These are phyloP conservation scores for Yarrowia yakushimensis DNA, from an alignment of 805 yeast genomes.

Conservation along the genomic window DNA sequence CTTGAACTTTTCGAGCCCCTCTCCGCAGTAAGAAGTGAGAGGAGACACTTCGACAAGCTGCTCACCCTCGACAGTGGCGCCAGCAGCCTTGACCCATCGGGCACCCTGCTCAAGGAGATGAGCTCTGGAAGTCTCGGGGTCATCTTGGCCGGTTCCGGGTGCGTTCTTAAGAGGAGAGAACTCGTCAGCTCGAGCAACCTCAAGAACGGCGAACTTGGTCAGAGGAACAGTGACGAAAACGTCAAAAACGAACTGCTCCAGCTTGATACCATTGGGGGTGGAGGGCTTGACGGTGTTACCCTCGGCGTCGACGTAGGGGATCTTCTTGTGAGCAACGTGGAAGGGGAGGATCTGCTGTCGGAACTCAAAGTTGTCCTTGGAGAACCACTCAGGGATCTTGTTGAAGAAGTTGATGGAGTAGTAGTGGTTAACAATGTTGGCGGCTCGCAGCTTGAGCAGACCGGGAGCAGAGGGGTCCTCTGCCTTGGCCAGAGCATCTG, in stretches of 20 bases:
- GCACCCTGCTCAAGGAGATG: slow-evolving; percentile 66
- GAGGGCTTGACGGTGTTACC: slow-evolving; percentile 57
- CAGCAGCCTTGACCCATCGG: slow-evolving; percentile 66
- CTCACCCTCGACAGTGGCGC: slow-evolving; percentile 52
- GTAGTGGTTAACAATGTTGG: slow-evolving; percentile 95
- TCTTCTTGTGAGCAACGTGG: slow-evolving; percentile 91
- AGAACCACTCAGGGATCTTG: slow-evolving; percentile 59
- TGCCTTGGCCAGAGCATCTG: slow-evolving; percentile 65
- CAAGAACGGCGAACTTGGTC: slow-evolving; percentile 79
- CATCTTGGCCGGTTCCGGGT: slow-evolving; percentile 74
- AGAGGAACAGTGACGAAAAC: slow-evolving; percentile 79
- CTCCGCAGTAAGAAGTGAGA: slow-evolving; percentile 68
- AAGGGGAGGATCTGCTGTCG: slow-evolving; percentile 68
- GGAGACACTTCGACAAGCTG: slow-evolving; percentile 74
- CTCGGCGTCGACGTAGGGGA: slow-evolving; percentile 52
- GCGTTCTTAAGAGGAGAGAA: slow-evolving; percentile 94
- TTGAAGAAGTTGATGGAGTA: slow-evolving; percentile 75
- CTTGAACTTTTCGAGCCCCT: slow-evolving; percentile 55
- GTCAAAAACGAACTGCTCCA: slow-evolving; percentile 96
- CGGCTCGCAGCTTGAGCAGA: slow-evolving; percentile 77
- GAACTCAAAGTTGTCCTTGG: slow-evolving; percentile 35
- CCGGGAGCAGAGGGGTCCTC: slow-evolving; percentile 50
- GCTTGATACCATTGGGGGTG: slow-evolving; percentile 83
- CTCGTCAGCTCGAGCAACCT: slow-evolving; percentile 80
- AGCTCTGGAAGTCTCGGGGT: slow-evolving; percentile 73